Conservation (phyloP, 2,329 filamentous ascomycete species). For the Gaeumannomyces tritici region DNA sequence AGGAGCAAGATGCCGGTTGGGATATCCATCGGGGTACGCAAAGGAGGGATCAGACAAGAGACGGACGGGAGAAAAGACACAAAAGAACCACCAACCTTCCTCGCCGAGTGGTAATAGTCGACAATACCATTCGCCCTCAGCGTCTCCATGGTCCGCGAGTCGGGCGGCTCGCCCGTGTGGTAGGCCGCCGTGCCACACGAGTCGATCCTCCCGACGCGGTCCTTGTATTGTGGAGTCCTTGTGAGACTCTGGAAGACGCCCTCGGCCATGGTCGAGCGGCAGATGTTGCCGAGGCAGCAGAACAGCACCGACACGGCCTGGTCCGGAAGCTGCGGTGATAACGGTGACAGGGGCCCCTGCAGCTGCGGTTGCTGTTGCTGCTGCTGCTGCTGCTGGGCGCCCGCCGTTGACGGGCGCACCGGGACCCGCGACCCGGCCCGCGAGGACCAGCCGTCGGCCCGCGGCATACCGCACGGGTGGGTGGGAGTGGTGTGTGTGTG, state of each 20-base stretch:
- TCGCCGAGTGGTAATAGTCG: constrained; percentile 66
- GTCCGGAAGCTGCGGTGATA: constrained; percentile 14
- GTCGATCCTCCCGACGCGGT: constrained; percentile 60
- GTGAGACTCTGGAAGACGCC: constrained; percentile 74
- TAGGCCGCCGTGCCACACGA: constrained; percentile 88
- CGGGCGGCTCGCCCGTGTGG: constrained; percentile 67
- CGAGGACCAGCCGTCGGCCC: background rate
- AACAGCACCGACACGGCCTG: constrained; percentile 67
- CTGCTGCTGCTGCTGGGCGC: background rate
- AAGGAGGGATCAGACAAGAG: background rate
- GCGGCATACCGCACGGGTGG: background rate
- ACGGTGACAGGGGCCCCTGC: background rate
- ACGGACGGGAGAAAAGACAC: background rate
- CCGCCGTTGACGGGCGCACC: background rate
- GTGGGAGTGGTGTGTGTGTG: background rate
- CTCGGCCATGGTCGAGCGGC: constrained; percentile 89
- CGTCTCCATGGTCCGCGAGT: constrained; percentile 75
- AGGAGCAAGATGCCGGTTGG: too few species aligned
- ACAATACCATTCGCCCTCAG: constrained; percentile 65
- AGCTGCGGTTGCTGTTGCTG: background rate
- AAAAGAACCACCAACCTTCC: constrained; percentile 45
- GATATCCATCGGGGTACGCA: background rate
- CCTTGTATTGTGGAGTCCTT: constrained; percentile 48
- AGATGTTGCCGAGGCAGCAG: constrained; percentile 96
- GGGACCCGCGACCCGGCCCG: background rate